A percentile compares a stretch with the other conserved stretches of the same genome.
phyloP scores from a whole-genome alignment of 2,329 filamentous ascomycete genomes.

The Exserohilum turcica region DNA sequence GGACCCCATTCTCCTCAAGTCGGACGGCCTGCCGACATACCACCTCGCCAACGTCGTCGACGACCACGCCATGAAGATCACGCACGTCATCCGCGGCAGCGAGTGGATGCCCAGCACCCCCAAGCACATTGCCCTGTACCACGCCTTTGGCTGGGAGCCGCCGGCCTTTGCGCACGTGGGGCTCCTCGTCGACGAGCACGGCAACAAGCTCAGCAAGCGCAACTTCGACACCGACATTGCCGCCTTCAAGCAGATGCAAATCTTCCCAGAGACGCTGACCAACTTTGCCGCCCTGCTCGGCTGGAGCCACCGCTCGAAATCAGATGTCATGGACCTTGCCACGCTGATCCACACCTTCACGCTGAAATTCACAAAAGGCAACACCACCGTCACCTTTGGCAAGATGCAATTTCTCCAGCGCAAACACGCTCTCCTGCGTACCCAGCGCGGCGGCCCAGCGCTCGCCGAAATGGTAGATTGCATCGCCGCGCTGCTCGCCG shows the following conservation, averaged over 20 bases:
- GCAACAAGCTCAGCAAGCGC: conserved; percentile 74
- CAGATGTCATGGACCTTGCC: conserved; percentile 73
- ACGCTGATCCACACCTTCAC: conserved; percentile 77
- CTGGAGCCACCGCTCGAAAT: conserved; percentile 72
- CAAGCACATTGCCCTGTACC: conserved; percentile 66
- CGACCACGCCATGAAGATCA: conserved; percentile 93
- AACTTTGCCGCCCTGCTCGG: conserved; percentile 88
- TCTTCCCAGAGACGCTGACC: conserved; percentile 67
- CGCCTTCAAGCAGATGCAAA: conserved; percentile 62
- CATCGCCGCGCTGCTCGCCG: conserved; percentile 39
- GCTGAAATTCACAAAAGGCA: conserved; percentile 87
- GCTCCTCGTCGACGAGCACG: conserved; percentile 53
- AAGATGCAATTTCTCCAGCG: conserved; percentile 84
- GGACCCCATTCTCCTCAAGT: conserved; percentile 89
- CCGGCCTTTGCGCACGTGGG: conserved; percentile 57
- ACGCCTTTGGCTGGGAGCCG: conserved; percentile 56
- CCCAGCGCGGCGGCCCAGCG: conserved; percentile 51
- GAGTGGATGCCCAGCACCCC: conserved; percentile 98
- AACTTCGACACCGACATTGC: conserved; percentile 69
- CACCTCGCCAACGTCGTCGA: conserved; percentile 97
- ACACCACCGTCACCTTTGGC: conserved; percentile 78
- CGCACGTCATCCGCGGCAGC: conserved; percentile 90
- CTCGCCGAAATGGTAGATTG: conserved; percentile 46
- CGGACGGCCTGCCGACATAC: conserved; percentile 91
- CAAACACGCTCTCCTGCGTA: conserved; percentile 63